phyloP scores from a whole-genome alignment of 2,329 filamentous ascomycete genomes.

The Paecilomyces variotii region DNA sequence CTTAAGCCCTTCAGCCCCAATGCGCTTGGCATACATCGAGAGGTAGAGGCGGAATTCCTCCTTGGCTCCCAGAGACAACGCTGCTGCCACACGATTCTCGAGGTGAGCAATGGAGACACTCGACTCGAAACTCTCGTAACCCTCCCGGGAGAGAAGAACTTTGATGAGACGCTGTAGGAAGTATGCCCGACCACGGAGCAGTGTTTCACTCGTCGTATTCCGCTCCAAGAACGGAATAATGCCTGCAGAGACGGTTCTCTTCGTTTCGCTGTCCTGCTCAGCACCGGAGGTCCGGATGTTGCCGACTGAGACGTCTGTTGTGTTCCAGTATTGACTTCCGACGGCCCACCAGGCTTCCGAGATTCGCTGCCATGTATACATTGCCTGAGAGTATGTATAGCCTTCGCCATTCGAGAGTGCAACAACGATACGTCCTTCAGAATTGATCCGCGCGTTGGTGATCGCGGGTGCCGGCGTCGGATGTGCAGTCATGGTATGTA shows the following conservation, averaged over 20 bases:
- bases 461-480: conserved; percentile 74
- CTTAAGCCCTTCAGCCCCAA: conserved; percentile 80
- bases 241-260: conserved; percentile 66
- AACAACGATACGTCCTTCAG: conserved; percentile 76
- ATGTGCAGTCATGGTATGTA: conserved; percentile 68
- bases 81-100: conserved; percentile 87
- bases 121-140: conserved; percentile 86
- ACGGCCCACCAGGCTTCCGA: conserved; percentile 98
- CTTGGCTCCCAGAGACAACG: conserved; percentile 71
- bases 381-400: conserved; percentile 74
- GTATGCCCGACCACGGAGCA: conserved; percentile 86
- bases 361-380: conserved; percentile 92
- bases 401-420: conserved; percentile 92
- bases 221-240: conserved; percentile 90
- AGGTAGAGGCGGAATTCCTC: conserved; percentile 93
- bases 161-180: conserved; percentile 89
- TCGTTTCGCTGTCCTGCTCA: conserved; percentile 47
- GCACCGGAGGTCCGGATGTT: conserved; percentile 67
- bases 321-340: conserved; percentile 98
- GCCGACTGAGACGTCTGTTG: conserved; percentile 80
- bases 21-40: conserved; percentile 95
- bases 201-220: conserved; percentile 86
- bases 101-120: conserved; percentile 88
- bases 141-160: conserved; percentile 75
- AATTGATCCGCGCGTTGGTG: conserved; percentile 86